Conservation (phyloP, 164 flowering plant genomes). For the Echeveria elegans region DNA sequence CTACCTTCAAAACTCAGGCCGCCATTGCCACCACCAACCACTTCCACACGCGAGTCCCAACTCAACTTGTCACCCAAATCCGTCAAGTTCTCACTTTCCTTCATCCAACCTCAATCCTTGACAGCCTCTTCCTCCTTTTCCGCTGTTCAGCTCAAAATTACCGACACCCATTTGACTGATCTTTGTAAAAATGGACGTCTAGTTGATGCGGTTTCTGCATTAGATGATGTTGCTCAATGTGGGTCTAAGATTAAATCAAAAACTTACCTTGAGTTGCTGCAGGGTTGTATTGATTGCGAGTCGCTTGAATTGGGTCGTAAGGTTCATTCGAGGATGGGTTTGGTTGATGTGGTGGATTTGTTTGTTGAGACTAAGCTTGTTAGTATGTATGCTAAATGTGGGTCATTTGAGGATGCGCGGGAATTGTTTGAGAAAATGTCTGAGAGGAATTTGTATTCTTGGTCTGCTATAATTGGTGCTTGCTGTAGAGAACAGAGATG, state of each 20-base stretch:
- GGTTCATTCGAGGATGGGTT: conserved; percentile 30
- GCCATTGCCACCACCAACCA: conserved; percentile 12
- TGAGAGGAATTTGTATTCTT: conserved; percentile 40
- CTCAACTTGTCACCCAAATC: conserved; percentile 13
- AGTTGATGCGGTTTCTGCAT: conserved; percentile 29
- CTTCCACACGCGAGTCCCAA: conserved; percentile 12
- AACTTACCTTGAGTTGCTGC: conserved; percentile 29
- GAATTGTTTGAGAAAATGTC: conserved; percentile 44
- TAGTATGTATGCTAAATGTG: conserved; percentile 54
- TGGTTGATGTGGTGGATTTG: conserved; percentile 18
- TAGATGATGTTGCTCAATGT: conserved; percentile 29
- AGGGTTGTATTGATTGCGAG: conserved; percentile 35
- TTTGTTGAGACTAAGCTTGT: conserved; percentile 50
- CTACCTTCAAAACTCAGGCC: too few relatives aligned
- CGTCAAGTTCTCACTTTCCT: conserved; percentile 14
- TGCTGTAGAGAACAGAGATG: conserved; percentile 39
- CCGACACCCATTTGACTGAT: conserved; percentile 25
- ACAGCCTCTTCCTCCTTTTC: not conserved
- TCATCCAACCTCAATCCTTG: conserved; percentile 10
- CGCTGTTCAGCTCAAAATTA: not conserved
- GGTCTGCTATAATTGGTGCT: conserved; percentile 65
- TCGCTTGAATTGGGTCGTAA: conserved; percentile 36
- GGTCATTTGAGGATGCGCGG: conserved; percentile 37
- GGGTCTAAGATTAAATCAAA: conserved; percentile 29
- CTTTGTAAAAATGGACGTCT: conserved; percentile 37